Base-by-base conservation (phyloP, 495 filamentous ascomycete species). In the Neurospora intermedia region DNA sequence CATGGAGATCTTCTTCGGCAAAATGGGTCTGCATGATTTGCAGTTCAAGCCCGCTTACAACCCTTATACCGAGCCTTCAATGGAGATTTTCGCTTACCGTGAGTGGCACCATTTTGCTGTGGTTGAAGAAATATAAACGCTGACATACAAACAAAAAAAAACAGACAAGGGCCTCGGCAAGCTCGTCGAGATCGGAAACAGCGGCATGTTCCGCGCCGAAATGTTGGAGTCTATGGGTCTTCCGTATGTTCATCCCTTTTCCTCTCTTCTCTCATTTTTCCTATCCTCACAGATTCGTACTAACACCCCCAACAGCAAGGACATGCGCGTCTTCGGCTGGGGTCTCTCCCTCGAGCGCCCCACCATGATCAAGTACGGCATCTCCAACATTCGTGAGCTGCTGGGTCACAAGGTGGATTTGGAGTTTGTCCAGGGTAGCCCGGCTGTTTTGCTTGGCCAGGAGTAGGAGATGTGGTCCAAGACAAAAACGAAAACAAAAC, bases 21-120 rank as follows among this genome's bases (percentile, higher is more conserved):
- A 97, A 84, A 97, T 99, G 92, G 95, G 95, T 73, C 91, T 99
- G 71, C 88, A 93, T 71, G 86, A 92, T 74, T 85, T 98, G 73
- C 89, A 91, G 73, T 98, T 96, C 89, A 98, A 98, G 85, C 94
- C 94, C 2, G 94, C 94, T n/a, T 98, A 99, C 75, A 96, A 98
- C 82, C 93, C 93, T 1, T 96, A 99, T 85, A 98, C 96, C n/a
- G 96, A 99, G 82, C 96, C 96, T 11, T 92, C 89, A 80, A 94
- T 98, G 93, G 94, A 98, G 82, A 95, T 98, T 76, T 98, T 97
- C 83, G 91, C 92, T 15, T 97, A 90, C 82, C 94, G 40, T 71
- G 42, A 23, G n/a, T 71, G 6, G 9, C 43, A 3, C 70, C 18
- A 18, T 43, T 0, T 43, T 15, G 2, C 5, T 0, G 42, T 18